Base-by-base conservation (phyloP, 129 eudicot species). In the Lactuca sativa region DNA sequence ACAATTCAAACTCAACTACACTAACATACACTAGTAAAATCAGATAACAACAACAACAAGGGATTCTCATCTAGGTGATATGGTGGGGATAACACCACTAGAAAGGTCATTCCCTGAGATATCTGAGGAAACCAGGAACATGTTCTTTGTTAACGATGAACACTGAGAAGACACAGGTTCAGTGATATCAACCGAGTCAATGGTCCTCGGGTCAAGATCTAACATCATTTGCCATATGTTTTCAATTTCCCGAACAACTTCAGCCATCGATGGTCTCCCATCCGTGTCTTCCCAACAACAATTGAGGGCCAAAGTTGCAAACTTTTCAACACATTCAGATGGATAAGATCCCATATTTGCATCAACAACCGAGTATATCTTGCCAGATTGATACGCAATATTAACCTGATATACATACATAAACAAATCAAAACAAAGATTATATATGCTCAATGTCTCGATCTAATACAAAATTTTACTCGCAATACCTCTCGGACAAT, bases 241-340 rank as follows among this genome's bases (percentile, higher is more conserved):
- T 74, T 92, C 95, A 2, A 92, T 95, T 74, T 89, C 98, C 14
- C 92, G 74, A 15, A 82, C 89, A 8, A 92, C 90, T 70, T 89
- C 96, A 3, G 86, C 81, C 98, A 92, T 92, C 7, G 91, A 74
- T 51, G 98, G 98, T 11, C 98, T 83, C 52, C 69, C 77, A 69
- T 82, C 75, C 4, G 98, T 82, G 62, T 89, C 96, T 7, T 92
- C 96, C 69, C 78, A 83, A 78, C 98, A 92, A 76, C 98, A 89
- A 63, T 83, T 89, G 37, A 92, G 91, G 25, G 90, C 91, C 21
- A 92, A 81, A 15, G 71, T 89, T 52, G 81, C 74, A 75, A 92
- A 86, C 83, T 73, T 86, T 70, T 86, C 91, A 41, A 86, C 90
- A 48, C 95, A 82, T 67, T 92, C 98, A 2, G 96, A 77, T 36